Evolutionary conservation across 2,329 filamentous ascomycete genomes (phyloP), one percentile per base, ranked within the genome.

Genomic region (Zymoseptoria pseudotritici): DNA sequence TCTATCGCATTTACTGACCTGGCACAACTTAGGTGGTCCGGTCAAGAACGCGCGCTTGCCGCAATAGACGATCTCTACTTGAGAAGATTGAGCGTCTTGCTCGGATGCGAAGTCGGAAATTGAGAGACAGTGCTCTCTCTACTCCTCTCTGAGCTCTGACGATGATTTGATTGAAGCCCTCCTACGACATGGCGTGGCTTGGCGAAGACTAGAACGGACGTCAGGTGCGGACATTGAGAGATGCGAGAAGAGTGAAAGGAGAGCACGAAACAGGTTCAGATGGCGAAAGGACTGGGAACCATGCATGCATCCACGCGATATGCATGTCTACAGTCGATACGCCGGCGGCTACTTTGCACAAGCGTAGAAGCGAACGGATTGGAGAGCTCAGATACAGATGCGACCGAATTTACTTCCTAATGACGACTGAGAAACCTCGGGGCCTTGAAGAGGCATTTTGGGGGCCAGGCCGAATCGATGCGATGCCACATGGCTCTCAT

Each of bases 41-140:
- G 46, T 36, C n/a, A 55, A 51, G 10, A 59, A 51, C 57, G 46
- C 57, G 21, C 57, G 57, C 36, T 50, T 59, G 29, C 57, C 57
- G n/a, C 57, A 55, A 55, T 59, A 59, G 53, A 59, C 53, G 57
- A 17, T 42, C 13, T 46, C 17, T 17, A n/a, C 13, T 46, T 13
- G 36, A 4, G 17, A 46, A 3, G 36, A 46, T 46, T 11, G 13
- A 46, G 11, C 36, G 13, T 17, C 10, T 11, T 17, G 36, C 13
- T 46, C 5, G 36, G 36, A 17, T n/a, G 36, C 36, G 13, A 7
- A 11, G 5, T 46, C 36, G 36, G 36, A 5, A 46, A 4, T 13
- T 11, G 13, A n/a, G 13, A 46, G 36, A 46, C 13, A 7, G 17
- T 46, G 17, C 13, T 6, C 36, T 46, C 13, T 46, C 36, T 17